Base-by-base conservation (phyloP, 805 yeast genomes). In the Cyberlindnera euphorbiiphila region DNA sequence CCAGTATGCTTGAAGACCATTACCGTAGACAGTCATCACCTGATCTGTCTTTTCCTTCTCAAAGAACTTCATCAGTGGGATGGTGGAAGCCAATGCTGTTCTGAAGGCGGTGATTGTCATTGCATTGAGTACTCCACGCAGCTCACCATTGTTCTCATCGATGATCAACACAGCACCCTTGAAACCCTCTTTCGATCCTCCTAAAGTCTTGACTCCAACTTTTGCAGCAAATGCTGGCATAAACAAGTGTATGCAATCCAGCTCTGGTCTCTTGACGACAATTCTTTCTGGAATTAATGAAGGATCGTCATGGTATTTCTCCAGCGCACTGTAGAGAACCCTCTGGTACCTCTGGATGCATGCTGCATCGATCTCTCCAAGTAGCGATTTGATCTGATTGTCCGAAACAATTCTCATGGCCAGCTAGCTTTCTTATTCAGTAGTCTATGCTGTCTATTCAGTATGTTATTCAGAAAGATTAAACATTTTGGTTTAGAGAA, bases 1-100 rank as follows among this genome's bases (percentile, higher is more conserved):
- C 87, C 87, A 80, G 44, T 66, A 69, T 0, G 79, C 80, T 55
- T 80, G 85, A 24, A 68, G 65, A 0, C 86, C 87, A 20, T 74
- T 73, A 1, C 86, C 87, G 51, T 73, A 75, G 12, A 71, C 74
- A 0, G 64, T 55, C 4, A 61, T 53, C 6, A 47, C 51, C 23
- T 59, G 53, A 8, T 39, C 43, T 1, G 32, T 36, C 19, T 28
- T 39, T 4, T 57, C 42, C 1, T 54, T 47, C 2, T 62, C 55
- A 28, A 61, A 59, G 12, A 54, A 50, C 40, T 66, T 68, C 10
- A 56, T 59, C 39, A 78, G 50, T 1, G 75, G 74, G 14, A 77
- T 52, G 6, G 71, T 63, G 19, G 76, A 69, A 19, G 77, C 74
- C 38, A 80, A 60, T 0, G 85, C 85, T 4, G 87, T 80, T 51